Percentiles rank a stretch among this genome's conserved stretches.
phyloP scores from a whole-genome alignment of 2,329 filamentous ascomycete genomes.

The Trichothecium roseum region DNA sequence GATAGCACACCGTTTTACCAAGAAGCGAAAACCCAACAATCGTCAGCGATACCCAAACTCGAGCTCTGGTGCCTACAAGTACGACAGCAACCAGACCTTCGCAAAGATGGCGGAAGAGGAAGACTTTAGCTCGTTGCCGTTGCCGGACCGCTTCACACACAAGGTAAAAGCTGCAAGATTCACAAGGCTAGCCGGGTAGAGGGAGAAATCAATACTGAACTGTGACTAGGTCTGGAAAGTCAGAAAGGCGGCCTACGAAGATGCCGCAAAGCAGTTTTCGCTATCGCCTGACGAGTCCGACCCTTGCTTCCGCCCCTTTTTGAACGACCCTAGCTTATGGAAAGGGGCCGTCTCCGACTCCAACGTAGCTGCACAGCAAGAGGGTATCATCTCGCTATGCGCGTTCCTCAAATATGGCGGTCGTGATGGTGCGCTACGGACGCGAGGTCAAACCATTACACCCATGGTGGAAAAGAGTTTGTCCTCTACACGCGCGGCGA shows the following conservation, averaged over 20 bases:
- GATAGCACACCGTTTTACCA: too few relatives aligned
- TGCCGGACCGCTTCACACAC: constrained; percentile 73
- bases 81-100: too few relatives aligned
- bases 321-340: constrained; percentile 78
- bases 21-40: too few relatives aligned
- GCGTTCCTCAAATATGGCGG: constrained; percentile 89
- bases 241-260: constrained; percentile 88
- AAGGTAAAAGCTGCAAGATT: constrained; percentile 41
- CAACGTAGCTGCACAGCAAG: constrained; percentile 93
- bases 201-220: constrained; percentile 6
- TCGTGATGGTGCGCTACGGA: constrained; percentile 65
- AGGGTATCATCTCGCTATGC: constrained; percentile 78
- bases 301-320: constrained; percentile 76
- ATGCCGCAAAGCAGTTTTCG: constrained; percentile 79
- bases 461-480: constrained; percentile 88
- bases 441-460: constrained; percentile 62
- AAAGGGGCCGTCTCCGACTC: constrained; percentile 88
- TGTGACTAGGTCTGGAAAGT: constrained; percentile 77
- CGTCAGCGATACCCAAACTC: too few relatives aligned
- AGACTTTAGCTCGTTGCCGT: constrained; percentile 68
- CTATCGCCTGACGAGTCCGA: constrained; percentile 75
- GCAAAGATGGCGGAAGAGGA: constrained; percentile 44
- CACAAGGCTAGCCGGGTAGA: not conserved
- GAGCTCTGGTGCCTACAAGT: too few relatives aligned
- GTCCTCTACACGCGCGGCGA: constrained; percentile 75